Evolutionary conservation across 2,329 filamentous ascomycete genomes (phyloP), one percentile per base, ranked within the genome.

Genomic region (Spiromastix sp.): DNA sequence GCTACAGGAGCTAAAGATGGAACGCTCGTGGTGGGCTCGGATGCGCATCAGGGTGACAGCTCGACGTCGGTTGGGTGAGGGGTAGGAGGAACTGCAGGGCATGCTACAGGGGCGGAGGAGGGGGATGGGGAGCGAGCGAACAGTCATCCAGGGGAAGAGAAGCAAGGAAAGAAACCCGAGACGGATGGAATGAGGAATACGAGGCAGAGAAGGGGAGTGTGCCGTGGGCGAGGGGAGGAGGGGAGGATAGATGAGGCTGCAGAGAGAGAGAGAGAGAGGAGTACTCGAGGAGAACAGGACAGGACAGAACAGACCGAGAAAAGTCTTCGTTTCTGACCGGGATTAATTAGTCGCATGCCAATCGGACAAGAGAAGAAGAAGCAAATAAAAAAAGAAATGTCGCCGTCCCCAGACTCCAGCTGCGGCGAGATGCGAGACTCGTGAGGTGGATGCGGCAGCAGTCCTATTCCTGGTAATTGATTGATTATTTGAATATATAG

Each of bases 41-140:
- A 10, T 27, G 33, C 33, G 17, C 33, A 36, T 36, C 26, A 36
- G 33, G 17, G 25, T 27, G 19, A 19, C 25, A 30, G 33, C 25
- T 29, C 12, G 26, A 12, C 9, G 21, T 24, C 13, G 26, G 19
- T 24, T 19, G 33, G 12, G 33, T 36, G 33, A 36, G 33, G 33
- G 33, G 33, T 29, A 35, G 33, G n/a, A 11, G 33, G 26, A 22
- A 17, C 34, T 9, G 17, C 25, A 20, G 26, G 34, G 30, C 17
- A 30, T 17, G n/a, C 29, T 24, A 18, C 26, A 36, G 34, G 10
- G 22, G 26, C 34, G 17, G 19, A 27, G 17, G 13, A 21, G 34
- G 25, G 34, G 24, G 25, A 36, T 36, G n/a, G 25, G 19, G 7
- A 24, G 21, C n/a, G 7, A 24, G 21, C 21, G 21, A 7, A 7